phyloP scores from a whole-genome alignment of 2,329 filamentous ascomycete genomes.

The Cryphonectria japonica region DNA sequence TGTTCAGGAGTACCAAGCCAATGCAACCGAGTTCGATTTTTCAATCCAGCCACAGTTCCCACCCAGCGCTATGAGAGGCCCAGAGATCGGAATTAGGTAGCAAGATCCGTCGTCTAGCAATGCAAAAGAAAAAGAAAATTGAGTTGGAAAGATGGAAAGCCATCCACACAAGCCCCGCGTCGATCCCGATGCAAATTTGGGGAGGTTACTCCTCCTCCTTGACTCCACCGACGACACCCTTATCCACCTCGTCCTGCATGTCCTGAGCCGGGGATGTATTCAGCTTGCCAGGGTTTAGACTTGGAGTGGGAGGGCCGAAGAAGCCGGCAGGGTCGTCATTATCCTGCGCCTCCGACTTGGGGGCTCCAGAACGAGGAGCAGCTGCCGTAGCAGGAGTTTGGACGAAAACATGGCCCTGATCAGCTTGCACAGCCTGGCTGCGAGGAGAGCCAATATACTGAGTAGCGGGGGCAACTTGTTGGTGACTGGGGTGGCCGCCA shows the following conservation, averaged over 20 bases:
- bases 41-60: background rate
- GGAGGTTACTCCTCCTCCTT: background rate
- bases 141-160: background rate
- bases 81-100: background rate
- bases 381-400: background rate
- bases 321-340: constrained; percentile 12
- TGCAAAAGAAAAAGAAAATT: background rate
- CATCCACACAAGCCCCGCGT: background rate
- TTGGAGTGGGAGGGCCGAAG: background rate
- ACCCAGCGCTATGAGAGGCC: background rate
- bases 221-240: background rate
- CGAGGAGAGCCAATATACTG: background rate
- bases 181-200: background rate
- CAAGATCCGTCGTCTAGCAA: background rate
- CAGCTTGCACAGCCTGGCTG: background rate
- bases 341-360: background rate
- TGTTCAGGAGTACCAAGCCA: background rate
- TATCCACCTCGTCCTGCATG: background rate
- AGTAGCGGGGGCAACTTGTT: background rate
- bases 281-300: background rate
- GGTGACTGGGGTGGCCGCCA: background rate
- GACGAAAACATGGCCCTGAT: background rate
- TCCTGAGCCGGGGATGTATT: background rate
- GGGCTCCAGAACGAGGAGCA: background rate
- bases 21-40: constrained; percentile 1